phyloP scores from a whole-genome alignment of 164 flowering plant species.

The Stephania yunnanensis region DNA sequence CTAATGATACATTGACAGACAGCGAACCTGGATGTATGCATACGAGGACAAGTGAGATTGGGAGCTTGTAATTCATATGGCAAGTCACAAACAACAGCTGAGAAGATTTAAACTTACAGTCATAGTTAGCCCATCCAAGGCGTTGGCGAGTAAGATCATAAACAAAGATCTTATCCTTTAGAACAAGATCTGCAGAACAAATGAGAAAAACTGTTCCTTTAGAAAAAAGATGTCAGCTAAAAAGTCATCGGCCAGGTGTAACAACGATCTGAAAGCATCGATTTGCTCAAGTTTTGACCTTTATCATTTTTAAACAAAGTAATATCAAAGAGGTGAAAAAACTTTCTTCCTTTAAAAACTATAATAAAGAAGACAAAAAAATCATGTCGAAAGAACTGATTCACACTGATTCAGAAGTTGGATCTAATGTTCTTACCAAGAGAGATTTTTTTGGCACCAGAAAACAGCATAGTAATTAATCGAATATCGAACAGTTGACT shows the following conservation, averaged over 20 bases:
- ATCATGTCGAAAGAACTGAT: no score
- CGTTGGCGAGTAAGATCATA: conserved; percentile 82
- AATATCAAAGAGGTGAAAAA: no score
- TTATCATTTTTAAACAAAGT: no score
- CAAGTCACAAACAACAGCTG: not conserved
- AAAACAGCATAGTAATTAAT: no score
- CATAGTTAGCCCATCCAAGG: conserved; percentile 82
- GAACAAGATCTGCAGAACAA: conserved; percentile 70
- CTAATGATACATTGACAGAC: conserved; percentile 55
- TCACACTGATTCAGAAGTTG: no score
- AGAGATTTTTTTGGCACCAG: no score
- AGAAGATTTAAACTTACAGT: conserved; percentile 46
- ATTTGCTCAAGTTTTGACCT: not conserved
- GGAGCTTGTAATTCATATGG: no score
- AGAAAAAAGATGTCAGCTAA: not conserved
- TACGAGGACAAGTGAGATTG: not conserved
- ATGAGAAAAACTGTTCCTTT: not conserved
- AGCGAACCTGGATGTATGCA: conserved; percentile 36
- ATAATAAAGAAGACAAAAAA: no score
- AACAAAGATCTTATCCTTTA: conserved; percentile 84
- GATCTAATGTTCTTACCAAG: no score
- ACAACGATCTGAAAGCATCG: not conserved
- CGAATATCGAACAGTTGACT: no score
- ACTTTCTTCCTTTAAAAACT: no score
- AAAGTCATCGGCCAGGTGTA: not conserved